These are phyloP conservation scores for Candida ovalis DNA, from an alignment of 805 yeast species.

Conservation along the genomic window DNA sequence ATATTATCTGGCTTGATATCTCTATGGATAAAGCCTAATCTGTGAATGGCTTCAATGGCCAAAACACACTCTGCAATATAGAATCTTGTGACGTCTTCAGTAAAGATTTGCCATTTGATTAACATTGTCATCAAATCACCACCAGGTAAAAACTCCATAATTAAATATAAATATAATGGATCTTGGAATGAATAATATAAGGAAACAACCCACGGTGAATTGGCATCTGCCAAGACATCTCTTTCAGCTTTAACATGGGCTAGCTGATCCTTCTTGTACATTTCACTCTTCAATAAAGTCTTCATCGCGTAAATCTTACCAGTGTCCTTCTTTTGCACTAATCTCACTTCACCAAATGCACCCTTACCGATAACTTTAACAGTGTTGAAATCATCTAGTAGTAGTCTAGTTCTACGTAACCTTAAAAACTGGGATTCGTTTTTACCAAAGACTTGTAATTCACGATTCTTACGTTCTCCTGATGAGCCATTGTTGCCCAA, in stretches of 20 bases:
- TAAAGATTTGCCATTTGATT: slow-evolving; percentile 88
- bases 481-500: slow-evolving; percentile 61
- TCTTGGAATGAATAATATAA: slow-evolving; percentile 81
- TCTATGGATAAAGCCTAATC: slow-evolving; percentile 90
- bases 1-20: slow-evolving; percentile 97
- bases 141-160: slow-evolving; percentile 81
- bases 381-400: slow-evolving; percentile 80
- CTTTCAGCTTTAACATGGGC: slow-evolving; percentile 96
- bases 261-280: slow-evolving; percentile 90
- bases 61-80: slow-evolving; percentile 95
- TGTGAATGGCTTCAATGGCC: slow-evolving; percentile 92
- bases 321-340: slow-evolving; percentile 89
- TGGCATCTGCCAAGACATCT: slow-evolving; percentile 88
- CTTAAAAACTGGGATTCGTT: slow-evolving; percentile 86
- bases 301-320: slow-evolving; percentile 95
- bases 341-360: slow-evolving; percentile 94
- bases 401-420: slow-evolving; percentile 75
- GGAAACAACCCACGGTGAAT: slow-evolving; percentile 86
- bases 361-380: slow-evolving; percentile 94
- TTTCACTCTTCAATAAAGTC: slow-evolving; percentile 82
- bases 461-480: slow-evolving; percentile 82
- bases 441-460: slow-evolving; percentile 75
- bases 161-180: slow-evolving; percentile 65
- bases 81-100: slow-evolving; percentile 89
- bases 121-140: slow-evolving; percentile 94